These are phyloP conservation scores for Citrus hindsii DNA, from an alignment of 345 rosid genomes.

Conservation along the genomic window DNA sequence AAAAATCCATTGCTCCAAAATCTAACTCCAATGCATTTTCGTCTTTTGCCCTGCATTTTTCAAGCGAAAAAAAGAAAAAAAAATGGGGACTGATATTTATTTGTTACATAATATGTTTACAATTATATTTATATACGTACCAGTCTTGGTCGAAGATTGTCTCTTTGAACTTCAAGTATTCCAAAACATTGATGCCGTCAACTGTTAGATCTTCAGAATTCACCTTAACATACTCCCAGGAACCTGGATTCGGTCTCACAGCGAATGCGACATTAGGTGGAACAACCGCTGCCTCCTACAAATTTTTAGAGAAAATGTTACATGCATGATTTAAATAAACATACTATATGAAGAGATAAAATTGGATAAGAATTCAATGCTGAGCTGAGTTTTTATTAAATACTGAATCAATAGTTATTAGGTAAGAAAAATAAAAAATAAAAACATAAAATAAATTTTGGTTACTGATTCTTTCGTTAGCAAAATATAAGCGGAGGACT, in stretches of 20 bases:
- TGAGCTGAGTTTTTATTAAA: too few relatives aligned
- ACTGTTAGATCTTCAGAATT: constrained; percentile 54
- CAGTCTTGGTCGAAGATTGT: constrained; percentile 65
- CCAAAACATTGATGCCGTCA: constrained; percentile 48
- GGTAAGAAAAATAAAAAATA: too few relatives aligned
- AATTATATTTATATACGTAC: constrained; percentile 23
- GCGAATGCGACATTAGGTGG: constrained; percentile 85
- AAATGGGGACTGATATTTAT: not conserved
- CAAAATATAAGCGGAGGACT: too few relatives aligned
- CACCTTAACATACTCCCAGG: constrained; percentile 87
- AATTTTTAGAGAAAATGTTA: not conserved
- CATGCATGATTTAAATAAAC: too few relatives aligned
- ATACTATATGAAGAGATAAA: too few relatives aligned
- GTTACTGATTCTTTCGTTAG: too few relatives aligned
- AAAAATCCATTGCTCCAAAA: constrained; percentile 74
- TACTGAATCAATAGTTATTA: too few relatives aligned
- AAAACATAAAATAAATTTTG: too few relatives aligned
- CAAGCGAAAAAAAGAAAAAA: not conserved
- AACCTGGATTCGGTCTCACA: constrained; percentile 80
- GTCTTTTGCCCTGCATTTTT: constrained; percentile 66
- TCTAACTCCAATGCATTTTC: constrained; percentile 81
- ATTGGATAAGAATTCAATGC: too few relatives aligned
- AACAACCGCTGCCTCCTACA: constrained; percentile 83
- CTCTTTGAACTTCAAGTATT: constrained; percentile 82
- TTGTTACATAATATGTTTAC: too few relatives aligned